Evolutionary conservation across 257 asterid genomes (phyloP), one percentile per base, ranked within the genome.

Genomic region (Lavandula angustifolia): DNA sequence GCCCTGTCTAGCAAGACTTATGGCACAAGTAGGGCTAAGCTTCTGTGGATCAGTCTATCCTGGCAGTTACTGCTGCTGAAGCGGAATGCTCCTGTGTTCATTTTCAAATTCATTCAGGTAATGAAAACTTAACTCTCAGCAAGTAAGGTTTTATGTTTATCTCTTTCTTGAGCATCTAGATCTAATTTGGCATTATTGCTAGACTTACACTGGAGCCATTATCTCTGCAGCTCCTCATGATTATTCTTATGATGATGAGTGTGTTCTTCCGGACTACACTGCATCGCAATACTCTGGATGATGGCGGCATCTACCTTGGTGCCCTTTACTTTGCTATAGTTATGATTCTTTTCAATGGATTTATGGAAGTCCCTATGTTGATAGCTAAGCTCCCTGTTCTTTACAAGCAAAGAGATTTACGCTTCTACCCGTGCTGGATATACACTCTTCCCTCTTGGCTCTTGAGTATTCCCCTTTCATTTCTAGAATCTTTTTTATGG

Each of bases 391-490:
- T 92, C 73, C 96, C 98, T 4, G 84, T 86, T 40, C 80, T 92
- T 67, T 92, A 92, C 81, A 92, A 89, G 83, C 98, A 92, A 42
- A 75, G 97, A 56, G 97, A 92, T 72, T 71, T 89, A 40, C 88
- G 54, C 10, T 85, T 92, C 74, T 92, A 84, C 55, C 98, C 98
- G 0, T 83, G 96, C 66, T 92, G 98, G 98, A 78, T 80, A 48
- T 92, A 80, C 54, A 79, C 98, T 54, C 74, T 92, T 18, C 98
- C 98, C 11, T 79, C 96, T 41, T 89, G 97, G 96, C 69, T 89
- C 53, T 79, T 92, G 80, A 87, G 90, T 66, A 54, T 87, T 55
- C 97, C 96, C 49, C 66, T 84, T 37, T 76, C 98, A 6, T 51
- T 92, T 49, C 11, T 82, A 49, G 96, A 92, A 76, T 87, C 92